Base-by-base conservation (phyloP, 352 stramenopile genomes). In the Blastocystis sp. region DNA sequence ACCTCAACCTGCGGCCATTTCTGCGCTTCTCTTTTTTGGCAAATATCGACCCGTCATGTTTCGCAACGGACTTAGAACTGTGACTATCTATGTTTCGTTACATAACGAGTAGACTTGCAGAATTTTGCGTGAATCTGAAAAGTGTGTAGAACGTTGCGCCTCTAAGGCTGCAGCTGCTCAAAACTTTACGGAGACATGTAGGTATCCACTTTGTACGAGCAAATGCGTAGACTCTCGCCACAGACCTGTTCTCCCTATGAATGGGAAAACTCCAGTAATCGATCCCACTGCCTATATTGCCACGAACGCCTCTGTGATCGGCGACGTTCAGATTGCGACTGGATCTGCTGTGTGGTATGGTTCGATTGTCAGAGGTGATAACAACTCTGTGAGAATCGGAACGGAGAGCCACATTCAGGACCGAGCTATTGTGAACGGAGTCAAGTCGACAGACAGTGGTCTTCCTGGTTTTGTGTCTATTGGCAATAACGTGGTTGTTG, bases 231-330 rank as follows among this genome's bases (percentile, higher is more conserved):
- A 85, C 55, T 85, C 73, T 65, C 73, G 45, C 68, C 95, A 98
- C 92, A 94, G 95, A 87, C 93, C 95, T 90, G 90, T 98, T 47
- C 96, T 98, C 92, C 94, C 94, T 73, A 90, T 98, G 85, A 95
- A 96, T 91, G 93, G 96, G 91, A 97, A 97, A 93, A 93, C 94
- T 34, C 73, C 73, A 11, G 73, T 85, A 5, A 89, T 89, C 55
- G 78, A 89, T 54, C 63, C 66, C 43, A 89, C 63, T 69, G 66
- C 26, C 39, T 89, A 47, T 89, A 65, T 89, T 79, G 78, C 78
- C 66, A 89, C 78, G 34, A 89, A 78, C 64, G 78, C 78, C 3
- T 65, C 66, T 62, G 78, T 89, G 6, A 69, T 62, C n/a, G 78
- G 78, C 34, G 56, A 89, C 30, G 78, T 89, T 41, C 41, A 79